Base-by-base conservation (phyloP, 805 yeast species). In the Yamadazyma insecticola region DNA sequence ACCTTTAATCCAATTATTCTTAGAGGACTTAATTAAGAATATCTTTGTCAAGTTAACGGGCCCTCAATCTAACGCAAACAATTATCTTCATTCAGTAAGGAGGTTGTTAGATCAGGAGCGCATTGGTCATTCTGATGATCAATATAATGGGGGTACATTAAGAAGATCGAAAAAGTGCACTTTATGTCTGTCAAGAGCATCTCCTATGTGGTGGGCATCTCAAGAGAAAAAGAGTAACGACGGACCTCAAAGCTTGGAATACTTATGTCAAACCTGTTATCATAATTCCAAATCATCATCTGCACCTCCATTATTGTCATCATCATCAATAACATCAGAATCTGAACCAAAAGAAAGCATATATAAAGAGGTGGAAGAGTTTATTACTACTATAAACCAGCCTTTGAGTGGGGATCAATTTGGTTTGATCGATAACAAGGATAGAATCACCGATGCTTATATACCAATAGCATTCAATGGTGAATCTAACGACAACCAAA, bases 1-100 rank as follows among this genome's bases (percentile, higher is more conserved):
- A 30, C 64, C 79, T 14, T 41, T 72, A 18, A 44, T 72, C 9
- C 60, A 53, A 36, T 44, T 62, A 22, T 72, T 57, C 48, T 44
- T 59, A 23, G 67, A 56, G 31, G 77, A 62, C 36, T 21, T 60
- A 9, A 25, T 42, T 9, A 53, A 43, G 28, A 18, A 19, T 10
- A 34, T 26, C 10, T 22, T 18, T 11, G 28, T 35, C 14, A 40
- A 33, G n/a, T 27, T 48, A 8, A 48, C 48, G 1, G 70, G 70
- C 0, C 25, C 32, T 15, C 35, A 32, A 15, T 32, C 27, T 16
- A 26, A 27, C 17, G 26, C 35, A 6, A 23, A 17, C 13, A 23
- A 33, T 6, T 33, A 33, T 18, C 24, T 33, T 22, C 24, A 28
- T 5, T 21, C 24, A 9, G 24, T 19, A 7, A 19, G 11, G 21